Evolutionary conservation across 495 filamentous ascomycete species (phyloP), one percentile per base, ranked within the genome.

Genomic region (Penicillium fimorum): DNA sequence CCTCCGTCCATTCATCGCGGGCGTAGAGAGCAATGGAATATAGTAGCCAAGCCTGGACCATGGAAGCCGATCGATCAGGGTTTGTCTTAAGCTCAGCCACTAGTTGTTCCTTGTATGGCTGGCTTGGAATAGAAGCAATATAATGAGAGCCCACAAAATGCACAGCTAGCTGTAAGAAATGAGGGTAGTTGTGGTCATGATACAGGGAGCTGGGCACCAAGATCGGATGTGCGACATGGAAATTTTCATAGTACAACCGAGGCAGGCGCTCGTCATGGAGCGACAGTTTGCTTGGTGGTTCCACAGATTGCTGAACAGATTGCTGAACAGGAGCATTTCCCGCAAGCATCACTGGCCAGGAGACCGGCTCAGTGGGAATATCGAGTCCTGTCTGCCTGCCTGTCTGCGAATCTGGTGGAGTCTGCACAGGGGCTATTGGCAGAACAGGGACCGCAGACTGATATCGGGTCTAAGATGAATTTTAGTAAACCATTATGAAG

Each of bases 101-200:
- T 1, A 67, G 59, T 17, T 63, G 59, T 13, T 69, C 65, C 40
- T 61, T 69, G 37, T 69, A 58, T 0, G 68, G 59, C 42, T 61
- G 50, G 4, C 47, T 65, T 5, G 64, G 46, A 40, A 47, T 62
- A 7, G 64, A 63, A 1, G 62, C 50, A 25, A 67, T 48, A 58
- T 73, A 76, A 38, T 76, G 72, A 18, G 66, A 70, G 4, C 74
- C 74, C 15, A 75, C 66, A 44, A 73, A 76, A 12, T 69, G 58
- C 38, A 77, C 72, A 4, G 70, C 70, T 8, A 65, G 57, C 45
- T 72, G 70, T 5, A 77, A 61, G 40, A 65, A 73, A 11, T 54
- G 51, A 7, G 74, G 74, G 50, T 77, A 77, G 9, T 71, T 60
- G 17, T 67, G 70, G 29, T 70, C 65, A 12, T 69, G 59, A 55